Evolutionary conservation across 306 rosid genomes (phyloP).

Genomic region (Corylus heterophylla): DNA sequence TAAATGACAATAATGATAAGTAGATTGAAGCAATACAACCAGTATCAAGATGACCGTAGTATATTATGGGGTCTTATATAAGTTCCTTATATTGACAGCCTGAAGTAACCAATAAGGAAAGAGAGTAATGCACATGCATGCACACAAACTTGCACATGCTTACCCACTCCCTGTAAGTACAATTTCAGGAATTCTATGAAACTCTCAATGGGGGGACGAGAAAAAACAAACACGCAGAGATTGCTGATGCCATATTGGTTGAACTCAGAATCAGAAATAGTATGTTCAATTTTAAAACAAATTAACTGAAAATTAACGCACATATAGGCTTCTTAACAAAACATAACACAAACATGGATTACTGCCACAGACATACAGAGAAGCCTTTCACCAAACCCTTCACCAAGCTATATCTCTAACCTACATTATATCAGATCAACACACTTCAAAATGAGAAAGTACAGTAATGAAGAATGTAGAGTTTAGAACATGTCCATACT

Average conservation of each 20-base stretch:
- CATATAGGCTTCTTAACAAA: not conserved
- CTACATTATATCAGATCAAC: not conserved
- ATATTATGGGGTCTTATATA: not conserved
- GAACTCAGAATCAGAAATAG: not conserved
- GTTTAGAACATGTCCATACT: not conserved
- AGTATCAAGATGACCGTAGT: conserved; percentile 12
- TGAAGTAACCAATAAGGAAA: not conserved
- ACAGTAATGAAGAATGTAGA: not conserved
- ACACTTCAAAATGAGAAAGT: not conserved
- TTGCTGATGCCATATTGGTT: not conserved
- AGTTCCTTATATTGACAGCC: not conserved
- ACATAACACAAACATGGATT: not conserved
- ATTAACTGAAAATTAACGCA: not conserved
- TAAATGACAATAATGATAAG: not conserved
- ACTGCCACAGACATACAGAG: not conserved
- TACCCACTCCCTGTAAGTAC: not conserved
- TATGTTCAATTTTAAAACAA: not conserved
- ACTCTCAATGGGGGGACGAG: not conserved
- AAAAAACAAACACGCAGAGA: not conserved
- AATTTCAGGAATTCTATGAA: not conserved
- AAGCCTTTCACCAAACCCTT: not conserved
- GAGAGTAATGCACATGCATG: not conserved
- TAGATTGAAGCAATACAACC: not conserved
- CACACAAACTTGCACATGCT: not conserved
- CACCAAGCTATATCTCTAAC: conserved; percentile 2